Evolutionary conservation across 2,329 filamentous ascomycete species (phyloP), one percentile per base, ranked within the genome.

Genomic region (Cercospora zeae-maydis): DNA sequence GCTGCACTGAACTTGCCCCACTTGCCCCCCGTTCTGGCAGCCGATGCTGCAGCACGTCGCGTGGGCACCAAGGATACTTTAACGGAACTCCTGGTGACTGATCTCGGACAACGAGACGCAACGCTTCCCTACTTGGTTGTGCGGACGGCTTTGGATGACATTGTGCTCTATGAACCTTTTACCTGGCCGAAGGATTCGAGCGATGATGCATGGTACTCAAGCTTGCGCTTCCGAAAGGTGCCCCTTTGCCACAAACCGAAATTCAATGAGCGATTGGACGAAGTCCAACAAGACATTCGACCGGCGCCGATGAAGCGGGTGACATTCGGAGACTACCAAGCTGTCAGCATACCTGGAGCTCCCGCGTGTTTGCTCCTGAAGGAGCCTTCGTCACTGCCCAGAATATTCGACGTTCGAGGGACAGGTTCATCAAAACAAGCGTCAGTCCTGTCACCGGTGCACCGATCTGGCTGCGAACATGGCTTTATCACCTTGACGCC

Each of bases 91-190:
- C 73, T 96, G 7, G 85, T 97, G 5, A 88, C 92, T 34, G 89
- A 98, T 67, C 83, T 99, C 11, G 95, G 95, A 27, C 91, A 96
- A 71, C 78, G 82, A 4, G 86, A 86, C 9, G 82, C 83, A 21
- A 87, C 84, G 64, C 86, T 84, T 2, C 92, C 93, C 6, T 91
- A 96, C 74, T 80, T 99, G 19, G 88, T 98, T 69, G 80, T 93
- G 30, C 90, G 93, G 56, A 91, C 91, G 54, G 83, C 85, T 9
- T 88, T 86, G 63, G 89, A 96, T 67, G 93, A 98, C 72, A 79
- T 98, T 34, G 89, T 89, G 10, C 84, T 98, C 51, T 99, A 98
- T 74, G 87, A 95, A 73, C 92, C 93, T 1, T 89, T 92, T 69
- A 82, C 85, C 45, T 73, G 79, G 79, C 62, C 64, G 27, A 52